These are phyloP conservation scores for Botrytis tulipae DNA, from an alignment of 2,329 filamentous ascomycete genomes.

Conservation along the genomic window DNA sequence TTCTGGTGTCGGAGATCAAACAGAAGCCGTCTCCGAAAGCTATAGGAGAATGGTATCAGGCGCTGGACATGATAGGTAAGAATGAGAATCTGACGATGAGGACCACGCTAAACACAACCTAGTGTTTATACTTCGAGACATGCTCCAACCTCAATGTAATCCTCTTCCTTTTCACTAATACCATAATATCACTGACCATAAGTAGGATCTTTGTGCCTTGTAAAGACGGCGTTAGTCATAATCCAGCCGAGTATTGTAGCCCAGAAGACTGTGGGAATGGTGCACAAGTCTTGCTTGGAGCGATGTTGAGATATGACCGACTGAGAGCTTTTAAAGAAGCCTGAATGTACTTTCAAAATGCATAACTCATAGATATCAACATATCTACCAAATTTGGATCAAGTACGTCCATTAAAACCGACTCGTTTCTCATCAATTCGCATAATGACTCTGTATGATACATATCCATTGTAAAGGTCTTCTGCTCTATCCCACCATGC, in stretches of 20 bases:
- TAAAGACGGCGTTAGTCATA: conserved; percentile 61
- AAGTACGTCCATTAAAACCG: conserved; percentile 18
- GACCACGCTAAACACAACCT: conserved; percentile 32
- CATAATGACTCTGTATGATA: conserved; percentile 37
- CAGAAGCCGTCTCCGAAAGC: conserved; percentile 49
- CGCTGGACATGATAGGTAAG: conserved; percentile 58
- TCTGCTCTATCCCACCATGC: conserved; percentile 24
- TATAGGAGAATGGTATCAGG: conserved; percentile 57
- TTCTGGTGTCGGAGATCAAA: conserved; percentile 47
- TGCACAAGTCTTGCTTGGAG: conserved; percentile 49
- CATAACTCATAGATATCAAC: conserved; percentile 11
- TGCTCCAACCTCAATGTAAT: conserved; percentile 59
- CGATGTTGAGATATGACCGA: conserved; percentile 43
- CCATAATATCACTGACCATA: conserved; percentile 6
- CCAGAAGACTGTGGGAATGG: conserved; percentile 58
- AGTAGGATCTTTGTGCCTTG: conserved; percentile 59
- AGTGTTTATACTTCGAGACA: conserved; percentile 59
- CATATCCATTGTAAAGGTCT: conserved; percentile 30
- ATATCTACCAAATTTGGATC: background rate
- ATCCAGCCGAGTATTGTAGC: conserved; percentile 61
- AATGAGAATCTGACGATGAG: conserved; percentile 39
- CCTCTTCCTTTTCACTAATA: background rate
- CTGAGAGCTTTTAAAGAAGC: conserved; percentile 31
- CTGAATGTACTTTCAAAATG: conserved; percentile 4
- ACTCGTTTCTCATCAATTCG: conserved; percentile 33